Percentiles rank a stretch among this genome's conserved stretches.
These are phyloP conservation scores for Colletotrichum chrysophilum DNA, from an alignment of 2,329 filamentous ascomycete species.

Conservation along the genomic window DNA sequence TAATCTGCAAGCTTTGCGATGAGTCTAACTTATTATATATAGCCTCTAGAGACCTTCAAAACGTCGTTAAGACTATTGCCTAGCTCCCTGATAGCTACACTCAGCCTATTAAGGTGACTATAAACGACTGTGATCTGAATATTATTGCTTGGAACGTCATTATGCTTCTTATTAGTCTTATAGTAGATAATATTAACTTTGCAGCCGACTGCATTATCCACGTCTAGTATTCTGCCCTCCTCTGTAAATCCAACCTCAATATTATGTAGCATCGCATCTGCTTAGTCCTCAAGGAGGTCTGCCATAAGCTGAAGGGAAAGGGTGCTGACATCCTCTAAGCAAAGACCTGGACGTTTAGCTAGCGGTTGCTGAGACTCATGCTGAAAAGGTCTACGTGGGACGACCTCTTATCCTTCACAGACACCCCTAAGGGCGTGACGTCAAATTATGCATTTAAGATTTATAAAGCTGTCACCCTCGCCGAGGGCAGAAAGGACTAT, in stretches of 20 bases:
- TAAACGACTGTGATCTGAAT: conserved; percentile 45
- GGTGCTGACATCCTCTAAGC: neutral
- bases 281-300: conserved; percentile 14
- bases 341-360: conserved; percentile 22
- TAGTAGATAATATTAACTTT: neutral
- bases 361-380: conserved; percentile 6
- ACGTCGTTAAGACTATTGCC: conserved; percentile 44
- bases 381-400: conserved; percentile 18
- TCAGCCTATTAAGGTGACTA: conserved; percentile 25
- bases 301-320: conserved; percentile 7
- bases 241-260: conserved; percentile 7
- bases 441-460: neutral
- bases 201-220: conserved; percentile 24
- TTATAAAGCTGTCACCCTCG: neutral
- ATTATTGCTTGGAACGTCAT: conserved; percentile 43
- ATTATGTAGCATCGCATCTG: neutral
- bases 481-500: conserved; percentile 8
- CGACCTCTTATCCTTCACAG: conserved; percentile 9
- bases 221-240: conserved; percentile 23
- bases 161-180: conserved; percentile 37
- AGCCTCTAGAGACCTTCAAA: conserved; percentile 50
- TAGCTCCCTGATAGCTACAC: conserved; percentile 33
- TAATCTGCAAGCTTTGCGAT: neutral
- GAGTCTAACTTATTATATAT: neutral
- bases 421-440: conserved; percentile 5